Evolutionary conservation across 345 rosid species (phyloP), one percentile per base, ranked within the genome.

Genomic region (Dipteronia dyeriana): DNA sequence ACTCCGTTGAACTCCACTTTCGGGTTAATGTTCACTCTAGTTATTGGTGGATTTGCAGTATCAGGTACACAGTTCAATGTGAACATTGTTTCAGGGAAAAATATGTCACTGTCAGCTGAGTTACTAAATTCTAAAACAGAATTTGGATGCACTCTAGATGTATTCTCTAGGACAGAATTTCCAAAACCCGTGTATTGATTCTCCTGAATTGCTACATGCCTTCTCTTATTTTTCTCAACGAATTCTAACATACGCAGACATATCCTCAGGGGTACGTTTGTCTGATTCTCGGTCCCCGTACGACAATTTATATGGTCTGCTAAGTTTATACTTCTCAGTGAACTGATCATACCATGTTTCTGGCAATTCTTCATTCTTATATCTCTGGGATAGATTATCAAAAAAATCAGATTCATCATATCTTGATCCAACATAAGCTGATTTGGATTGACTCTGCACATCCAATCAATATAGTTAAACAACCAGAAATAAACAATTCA

Each of bases 281-380:
- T 89, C 91, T 39, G 85, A 83, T 61, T 92, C 99, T 77, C 81
- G 82, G n/a, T 89, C 89, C 66, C 88, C 94, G 10, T 83, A 64
- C 0, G 89, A 87, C 78, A 89, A 34, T 73, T 86, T 91, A 78
- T 79, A 84, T 1, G 89, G 88, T 77, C 87, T 87, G 62, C 82
- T 85, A 76, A 83, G 86, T 84, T 70, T 85, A 80, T 87, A 85
- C 81, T 88, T 91, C 74, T 91, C 92, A 1, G 89, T 84, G 74
- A 92, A 93, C 82, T 88, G 96, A 82, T 82, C 88, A 75, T 93
- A 93, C 99, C 99, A 95, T n/a, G 88, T 85, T 68, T 92, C 98
- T 0, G 98, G 99, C 63, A 95, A 84, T 43, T 91, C 98, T 34
- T 93, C 98, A n/a, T 78, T 87, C 87, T 90, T 87, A 19, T 84